These are phyloP conservation scores for Agarophyton chilense DNA, from an alignment of 23 red algal genomes.

Conservation along the genomic window DNA sequence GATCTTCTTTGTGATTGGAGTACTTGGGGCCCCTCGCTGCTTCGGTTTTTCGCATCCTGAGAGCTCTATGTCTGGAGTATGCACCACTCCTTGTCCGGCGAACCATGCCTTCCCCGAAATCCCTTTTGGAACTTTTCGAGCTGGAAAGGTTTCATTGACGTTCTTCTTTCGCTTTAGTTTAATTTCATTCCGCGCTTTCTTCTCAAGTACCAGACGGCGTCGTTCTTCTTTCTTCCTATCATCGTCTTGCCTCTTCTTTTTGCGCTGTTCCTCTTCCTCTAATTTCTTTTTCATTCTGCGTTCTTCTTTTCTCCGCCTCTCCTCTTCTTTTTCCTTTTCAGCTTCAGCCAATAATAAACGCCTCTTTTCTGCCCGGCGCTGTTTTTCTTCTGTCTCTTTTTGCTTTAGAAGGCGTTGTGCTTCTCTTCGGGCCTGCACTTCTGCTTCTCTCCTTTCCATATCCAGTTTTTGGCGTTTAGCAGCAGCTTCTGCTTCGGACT, in stretches of 20 bases:
- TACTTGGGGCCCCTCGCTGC: neutral
- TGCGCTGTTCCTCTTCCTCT: conserved; percentile 44
- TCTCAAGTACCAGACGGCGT: conserved; percentile 39
- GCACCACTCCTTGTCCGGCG: neutral
- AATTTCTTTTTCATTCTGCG: conserved; percentile 9
- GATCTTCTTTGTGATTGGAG: neutral
- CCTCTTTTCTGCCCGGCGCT: conserved; percentile 31
- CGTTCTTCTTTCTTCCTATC: conserved; percentile 62
- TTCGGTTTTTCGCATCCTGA: neutral
- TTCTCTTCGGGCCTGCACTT: conserved; percentile 39
- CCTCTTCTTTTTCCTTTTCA: conserved; percentile 45
- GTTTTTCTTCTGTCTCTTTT: conserved; percentile 60
- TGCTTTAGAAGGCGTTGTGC: conserved; percentile 23
- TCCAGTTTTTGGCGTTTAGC: conserved; percentile 48
- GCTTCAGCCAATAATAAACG: conserved; percentile 7
- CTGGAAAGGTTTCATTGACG: neutral
- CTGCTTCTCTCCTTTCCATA: conserved; percentile 51
- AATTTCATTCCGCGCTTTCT: conserved; percentile 1
- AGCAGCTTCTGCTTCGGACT: conserved; percentile 5
- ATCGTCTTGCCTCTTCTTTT: conserved; percentile 50
- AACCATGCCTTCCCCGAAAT: neutral
- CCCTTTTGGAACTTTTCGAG: neutral
- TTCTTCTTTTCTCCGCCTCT: conserved; percentile 28
- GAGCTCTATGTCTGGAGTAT: neutral
- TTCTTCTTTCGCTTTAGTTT: conserved; percentile 30